Evolutionary conservation across 495 filamentous ascomycete species (phyloP), one percentile per base, ranked within the genome.

Genomic region (Penicillium desertorum): DNA sequence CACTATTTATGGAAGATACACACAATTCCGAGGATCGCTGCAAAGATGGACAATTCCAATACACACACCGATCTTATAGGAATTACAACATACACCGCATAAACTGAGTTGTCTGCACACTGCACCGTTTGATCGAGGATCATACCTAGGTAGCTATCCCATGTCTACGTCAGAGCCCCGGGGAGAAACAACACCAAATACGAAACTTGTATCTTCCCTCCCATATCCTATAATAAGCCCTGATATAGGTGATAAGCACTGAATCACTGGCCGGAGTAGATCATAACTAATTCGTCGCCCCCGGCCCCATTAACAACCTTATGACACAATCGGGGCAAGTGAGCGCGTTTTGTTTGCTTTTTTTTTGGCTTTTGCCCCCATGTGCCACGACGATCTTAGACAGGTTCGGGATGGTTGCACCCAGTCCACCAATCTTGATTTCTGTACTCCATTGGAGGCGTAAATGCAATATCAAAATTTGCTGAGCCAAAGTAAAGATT

Each of bases 21-120:
- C 23, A 59, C 46, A 32, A 12, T 32, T 25, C 25, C 22, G 42
- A 27, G 42, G 60, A 62, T 62, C 56, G 45, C 44, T 54, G 56
- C 45, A 54, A 19, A 23, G 36, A 45, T 10, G 14, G 37, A n/a
- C 7, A 46, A 29, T 27, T 22, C 2, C 44, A 7, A 17, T 39
- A 23, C 17, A 14, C 39, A 53, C 51, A 54, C 51, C 29, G 41
- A 25, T 54, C 16, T 29, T 23, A 34, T 45, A 14, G 37, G 17
- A 8, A 54, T 11, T 20, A 17, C n/a, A n/a, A n/a, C n/a, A n/a
- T n/a, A n/a, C n/a, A 27, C 30, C 37, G 52, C 32, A 46, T 42
- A 37, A 16, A 53, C 51, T 34, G 27, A 25, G 27, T 17, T 29
- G 10, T 9, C 45, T 10, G n/a, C 27, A 10, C 11, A 44, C 5